Evolutionary conservation across 148 eudicot genomes (phyloP), one percentile per base, ranked within the genome.

Genomic region (Dianthus caryophyllus): DNA sequence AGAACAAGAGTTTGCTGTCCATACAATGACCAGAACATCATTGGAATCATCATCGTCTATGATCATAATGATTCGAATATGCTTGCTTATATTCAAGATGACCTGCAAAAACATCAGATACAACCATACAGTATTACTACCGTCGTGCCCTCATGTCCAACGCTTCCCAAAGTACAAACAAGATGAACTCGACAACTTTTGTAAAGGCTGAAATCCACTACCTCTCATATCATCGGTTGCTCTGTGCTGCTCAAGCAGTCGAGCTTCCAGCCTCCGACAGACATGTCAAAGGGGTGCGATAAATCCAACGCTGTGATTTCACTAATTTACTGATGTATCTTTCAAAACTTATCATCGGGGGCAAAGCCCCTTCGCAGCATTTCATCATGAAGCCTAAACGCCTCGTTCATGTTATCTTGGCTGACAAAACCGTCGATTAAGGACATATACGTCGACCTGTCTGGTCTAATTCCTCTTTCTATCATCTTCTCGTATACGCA

Each of bases 261-360:
- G 52, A 20, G 36, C 22, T 56, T 43, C 56, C 33, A 14, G 47
- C 33, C 49, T 29, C 64, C 33, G 10, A 29, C 36, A 30, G 14
- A 53, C 49, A 62, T 39, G 25, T 27, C 56, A 47, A 22, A 64
- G 56, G 48, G 31, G 46, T 9, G 15, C 48, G 33, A 60, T 41
- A 49, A 14, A 29, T 49, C 47, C 51, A 62, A 41, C 36, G 18
- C 31, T 29, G 57, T 24, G 29, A 1, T 20, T 53, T 53, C 13
- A 22, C 51, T 26, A 11, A 21, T 14, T 44, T 46, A 43, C 50
- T 16, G 26, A 65, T 18, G 38, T 44, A 56, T 71, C 5, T 4
- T 33, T 59, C 50, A 90, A 70, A 87, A 88, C 27, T 82, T 90
- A 72, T 87, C 97, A 81, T 90, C 90, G 5, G 97, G 94, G 24